Evolutionary conservation across 305 asterid species (phyloP), one percentile per base, ranked within the genome.

Genomic region (Fraxinus angustifolia): DNA sequence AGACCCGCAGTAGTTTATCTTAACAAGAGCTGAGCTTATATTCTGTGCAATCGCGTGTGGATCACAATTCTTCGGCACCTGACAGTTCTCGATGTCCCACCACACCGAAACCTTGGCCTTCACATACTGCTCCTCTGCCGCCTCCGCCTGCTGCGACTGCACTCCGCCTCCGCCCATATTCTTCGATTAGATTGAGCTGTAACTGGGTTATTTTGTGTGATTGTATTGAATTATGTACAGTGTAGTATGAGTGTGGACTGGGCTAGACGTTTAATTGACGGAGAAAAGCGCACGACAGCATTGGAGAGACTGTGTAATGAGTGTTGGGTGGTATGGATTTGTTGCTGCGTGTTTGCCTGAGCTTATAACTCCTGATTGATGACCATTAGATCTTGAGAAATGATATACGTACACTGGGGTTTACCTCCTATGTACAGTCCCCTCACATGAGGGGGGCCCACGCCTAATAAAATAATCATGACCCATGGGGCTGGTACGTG

Each of bases 81-180:
- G 97, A 82, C 99, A 95, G 85, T 95, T 95, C 90, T 95, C 99
- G 60, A 95, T 92, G 87, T 95, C 99, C 99, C 99, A 95, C 99
- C 99, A 95, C 62, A 95, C 99, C 50, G 99, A 95, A 26, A 89
- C 83, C 91, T 92, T 93, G 77, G 97, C 97, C 90, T 89, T 87
- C 30, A 89, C 85, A 84, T 95, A 95, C 91, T 90, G 97, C 78
- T 90, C 88, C 90, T 93, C 99, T 73, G 98, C 91, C 87, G 82
- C 21, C 17, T 81, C 89, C 85, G 89, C 31, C 85, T 78, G 84
- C 84, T 86, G 86, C 87, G 87, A 77, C 85, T 87, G 90, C 82
- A 84, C 84, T 50, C 92, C 97, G 79, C 85, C 93, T 60, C 93
- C 92, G 19, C 87, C 93, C 91, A 86, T 85, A 67, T 30, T 80